Evolutionary conservation across 331 rosid genomes (phyloP).

Genomic region (Arachis monticola): DNA sequence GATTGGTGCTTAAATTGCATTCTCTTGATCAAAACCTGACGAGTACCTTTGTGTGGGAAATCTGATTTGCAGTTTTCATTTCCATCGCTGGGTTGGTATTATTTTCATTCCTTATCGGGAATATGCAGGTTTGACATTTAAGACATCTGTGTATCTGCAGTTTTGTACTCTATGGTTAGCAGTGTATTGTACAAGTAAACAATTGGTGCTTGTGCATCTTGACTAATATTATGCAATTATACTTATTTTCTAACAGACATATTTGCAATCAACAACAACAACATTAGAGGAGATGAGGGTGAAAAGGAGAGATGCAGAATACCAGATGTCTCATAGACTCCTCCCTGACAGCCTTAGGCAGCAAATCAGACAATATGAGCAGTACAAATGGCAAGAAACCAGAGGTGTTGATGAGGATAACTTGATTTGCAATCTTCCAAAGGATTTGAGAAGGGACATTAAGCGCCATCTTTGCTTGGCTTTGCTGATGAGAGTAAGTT

Average conservation of each 20-base stretch:
- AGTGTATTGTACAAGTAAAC: too few relatives aligned
- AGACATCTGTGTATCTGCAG: background rate
- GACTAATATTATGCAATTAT: background rate
- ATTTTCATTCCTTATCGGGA: conserved; percentile 87
- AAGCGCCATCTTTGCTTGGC: conserved; percentile 80
- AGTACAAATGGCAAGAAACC: conserved; percentile 83
- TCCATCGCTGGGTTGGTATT: conserved; percentile 84
- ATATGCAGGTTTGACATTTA: conserved; percentile 76
- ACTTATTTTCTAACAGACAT: conserved; percentile 59
- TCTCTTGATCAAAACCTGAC: conserved; percentile 88
- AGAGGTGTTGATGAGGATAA: conserved; percentile 73
- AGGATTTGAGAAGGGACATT: conserved; percentile 73
- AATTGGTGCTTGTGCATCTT: background rate
- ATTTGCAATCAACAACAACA: conserved; percentile 70
- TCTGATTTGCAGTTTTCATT: conserved; percentile 89
- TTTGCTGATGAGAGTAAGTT: conserved; percentile 75
- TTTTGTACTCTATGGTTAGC: too few relatives aligned
- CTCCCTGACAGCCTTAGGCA: conserved; percentile 67
- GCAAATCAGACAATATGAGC: conserved; percentile 71
- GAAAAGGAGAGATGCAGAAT: conserved; percentile 79
- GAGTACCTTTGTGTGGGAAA: conserved; percentile 92
- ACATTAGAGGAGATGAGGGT: conserved; percentile 83
- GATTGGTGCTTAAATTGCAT: conserved; percentile 51
- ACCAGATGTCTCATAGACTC: conserved; percentile 81
- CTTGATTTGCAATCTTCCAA: conserved; percentile 67